phyloP scores from a whole-genome alignment of 345 rosid species.

The Gossypium thurberi region DNA sequence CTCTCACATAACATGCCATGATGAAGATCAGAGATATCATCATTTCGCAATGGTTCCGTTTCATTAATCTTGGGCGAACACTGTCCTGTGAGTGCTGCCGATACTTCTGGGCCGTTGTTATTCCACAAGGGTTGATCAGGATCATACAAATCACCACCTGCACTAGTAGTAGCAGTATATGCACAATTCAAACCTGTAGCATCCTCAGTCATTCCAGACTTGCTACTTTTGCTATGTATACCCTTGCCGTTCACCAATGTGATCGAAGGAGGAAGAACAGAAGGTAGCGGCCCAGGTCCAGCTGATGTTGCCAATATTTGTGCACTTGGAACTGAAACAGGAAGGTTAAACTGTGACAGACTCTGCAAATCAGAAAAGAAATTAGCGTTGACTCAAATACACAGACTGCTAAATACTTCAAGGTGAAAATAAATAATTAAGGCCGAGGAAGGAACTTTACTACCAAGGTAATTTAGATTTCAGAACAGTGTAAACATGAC shows the following conservation, averaged over 20 bases:
- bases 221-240: conserved; percentile 35
- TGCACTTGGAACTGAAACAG: conserved; percentile 79
- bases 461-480: neutral
- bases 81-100: conserved; percentile 38
- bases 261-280: conserved; percentile 44
- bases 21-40: conserved; percentile 39
- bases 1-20: conserved; percentile 24
- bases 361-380: conserved; percentile 58
- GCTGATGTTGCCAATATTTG: conserved; percentile 56
- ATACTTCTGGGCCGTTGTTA: conserved; percentile 58
- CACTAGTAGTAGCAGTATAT: conserved; percentile 36
- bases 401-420: neutral
- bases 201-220: conserved; percentile 51
- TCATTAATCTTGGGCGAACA: conserved; percentile 51
- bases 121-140: conserved; percentile 99
- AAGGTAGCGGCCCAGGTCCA: conserved; percentile 43
- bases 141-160: conserved; percentile 78
- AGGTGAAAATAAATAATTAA: neutral
- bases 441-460: neutral
- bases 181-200: conserved; percentile 49
- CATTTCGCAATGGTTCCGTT: conserved; percentile 39
- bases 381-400: neutral
- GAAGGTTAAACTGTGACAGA: conserved; percentile 94
- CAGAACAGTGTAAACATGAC: neutral
- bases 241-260: conserved; percentile 44